Conservation (phyloP, 2,329 filamentous ascomycete genomes). For the Bipolaris bicolor region DNA sequence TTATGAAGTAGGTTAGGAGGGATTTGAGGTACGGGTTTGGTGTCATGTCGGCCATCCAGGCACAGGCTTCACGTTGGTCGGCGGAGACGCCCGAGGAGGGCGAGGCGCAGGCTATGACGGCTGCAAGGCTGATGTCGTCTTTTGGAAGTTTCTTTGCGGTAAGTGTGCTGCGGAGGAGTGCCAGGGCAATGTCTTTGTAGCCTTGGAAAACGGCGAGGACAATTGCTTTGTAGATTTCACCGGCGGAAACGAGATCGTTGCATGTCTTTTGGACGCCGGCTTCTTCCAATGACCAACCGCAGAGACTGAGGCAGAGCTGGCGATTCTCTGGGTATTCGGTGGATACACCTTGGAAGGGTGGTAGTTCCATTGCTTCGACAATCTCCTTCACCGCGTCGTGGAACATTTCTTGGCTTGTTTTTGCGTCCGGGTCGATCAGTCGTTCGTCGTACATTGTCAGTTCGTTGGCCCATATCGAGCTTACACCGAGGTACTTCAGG, state of each 20-base stretch:
- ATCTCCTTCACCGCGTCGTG: constrained; percentile 64
- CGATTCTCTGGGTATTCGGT: constrained; percentile 73
- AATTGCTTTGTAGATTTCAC: constrained; percentile 74
- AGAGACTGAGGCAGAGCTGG: constrained; percentile 76
- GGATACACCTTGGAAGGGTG: constrained; percentile 66
- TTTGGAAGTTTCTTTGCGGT: constrained; percentile 67
- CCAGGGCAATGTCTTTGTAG: constrained; percentile 70
- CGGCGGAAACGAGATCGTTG: constrained; percentile 58
- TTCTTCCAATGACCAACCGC: constrained; percentile 69
- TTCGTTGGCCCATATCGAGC: constrained; percentile 73
- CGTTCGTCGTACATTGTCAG: constrained; percentile 60
- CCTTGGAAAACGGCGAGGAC: constrained; percentile 78
- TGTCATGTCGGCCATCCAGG: constrained; percentile 67
- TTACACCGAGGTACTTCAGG: constrained; percentile 76
- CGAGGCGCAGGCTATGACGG: constrained; percentile 56
- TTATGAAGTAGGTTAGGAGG: constrained; percentile 78
- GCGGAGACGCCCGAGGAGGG: constrained; percentile 53
- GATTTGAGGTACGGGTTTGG: constrained; percentile 81
- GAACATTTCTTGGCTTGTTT: constrained; percentile 63
- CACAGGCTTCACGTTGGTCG: constrained; percentile 66
- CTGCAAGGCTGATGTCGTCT: constrained; percentile 56
- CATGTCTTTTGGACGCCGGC: constrained; percentile 57
- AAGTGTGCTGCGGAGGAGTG: constrained; percentile 72
- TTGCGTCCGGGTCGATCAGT: constrained; percentile 44
- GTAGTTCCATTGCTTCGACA: constrained; percentile 67